Evolutionary conservation across 2,329 filamentous ascomycete species (phyloP), one percentile per base, ranked within the genome.

Genomic region (Alternaria incomplexa): DNA sequence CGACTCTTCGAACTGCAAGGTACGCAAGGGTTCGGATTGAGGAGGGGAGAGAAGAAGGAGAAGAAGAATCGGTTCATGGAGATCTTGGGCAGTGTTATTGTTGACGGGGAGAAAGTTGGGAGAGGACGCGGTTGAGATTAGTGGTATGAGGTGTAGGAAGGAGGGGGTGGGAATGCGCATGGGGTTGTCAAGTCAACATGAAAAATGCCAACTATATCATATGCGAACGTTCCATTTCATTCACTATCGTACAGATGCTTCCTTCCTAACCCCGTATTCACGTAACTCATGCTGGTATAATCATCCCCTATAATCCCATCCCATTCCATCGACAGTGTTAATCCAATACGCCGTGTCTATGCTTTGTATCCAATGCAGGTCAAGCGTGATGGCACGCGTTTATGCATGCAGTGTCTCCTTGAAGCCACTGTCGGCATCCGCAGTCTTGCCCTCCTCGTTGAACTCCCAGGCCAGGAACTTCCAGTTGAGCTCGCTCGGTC

Each of bases 391-490:
- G 8, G 10, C 1, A 22, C 45, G 47, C 22, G 47, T 65, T 36
- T 10, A 79, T 64, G 73, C 75, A 67, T 79, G 77, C 53, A 79
- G 47, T 26, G 69, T 71, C 60, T 76, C 70, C 52, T 64, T 65
- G 45, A 75, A 68, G 58, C 57, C 58, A 25, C 60, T 51, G 20
- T 46, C 40, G 12, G 47, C 36, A n/a, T 67, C 52, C 6, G 47
- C 32, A n/a, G 68, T 48, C 36, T 64, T 54, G 17, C 62, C 70
- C 2, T 73, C 68, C 55, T 68, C 66, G 28, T 73, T 86, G 86
- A 88, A 93, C 77, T 93, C 90, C 92, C 91, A 95, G 56, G 89
- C 91, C 75, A 94, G 82, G 77, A 94, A 86, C 79, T 91, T 93
- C 92, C 92, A 95, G 82, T 96, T 96, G 75, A 96, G 83, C 82